Percentiles rank a stretch among this genome's conserved stretches.
Conservation (phyloP, 2,329 filamentous ascomycete species). For the Clathrospora elynae region DNA sequence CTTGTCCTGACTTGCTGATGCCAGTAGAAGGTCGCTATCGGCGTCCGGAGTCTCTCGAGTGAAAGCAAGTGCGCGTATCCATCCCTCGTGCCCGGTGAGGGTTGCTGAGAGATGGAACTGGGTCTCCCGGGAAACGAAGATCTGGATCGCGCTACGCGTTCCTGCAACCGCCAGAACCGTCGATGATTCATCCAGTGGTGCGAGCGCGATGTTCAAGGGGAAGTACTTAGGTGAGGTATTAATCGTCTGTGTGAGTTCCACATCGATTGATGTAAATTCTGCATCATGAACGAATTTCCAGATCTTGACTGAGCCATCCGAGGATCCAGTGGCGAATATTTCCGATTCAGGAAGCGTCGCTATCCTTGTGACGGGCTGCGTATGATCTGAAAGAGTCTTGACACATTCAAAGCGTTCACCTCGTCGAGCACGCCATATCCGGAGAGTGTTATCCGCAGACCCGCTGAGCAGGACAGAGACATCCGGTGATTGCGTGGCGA, state of each 20-base stretch:
- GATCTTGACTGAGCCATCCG: constrained; percentile 65
- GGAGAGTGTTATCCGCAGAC: constrained; percentile 77
- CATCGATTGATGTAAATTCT: constrained; percentile 31
- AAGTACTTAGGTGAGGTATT: constrained; percentile 78
- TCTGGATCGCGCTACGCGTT: constrained; percentile 79
- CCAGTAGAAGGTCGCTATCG: constrained; percentile 74
- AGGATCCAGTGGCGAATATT: constrained; percentile 64
- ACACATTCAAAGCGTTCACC: constrained; percentile 48
- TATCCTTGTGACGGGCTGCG: constrained; percentile 73
- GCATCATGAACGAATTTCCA: constrained; percentile 66
- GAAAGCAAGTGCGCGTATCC: constrained; percentile 87
- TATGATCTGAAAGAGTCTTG: constrained; percentile 66
- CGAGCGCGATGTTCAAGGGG: constrained; percentile 75
- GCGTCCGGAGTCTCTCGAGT: constrained; percentile 62
- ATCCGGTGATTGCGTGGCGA: constrained; percentile 58
- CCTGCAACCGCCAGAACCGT: constrained; percentile 82
- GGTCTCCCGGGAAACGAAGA: constrained; percentile 66
- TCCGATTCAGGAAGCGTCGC: constrained; percentile 52
- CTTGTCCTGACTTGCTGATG: constrained; percentile 96
- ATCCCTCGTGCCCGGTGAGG: constrained; percentile 88
- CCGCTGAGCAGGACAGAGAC: constrained; percentile 73
- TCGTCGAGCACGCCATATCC: constrained; percentile 60
- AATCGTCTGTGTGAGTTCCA: constrained; percentile 59
- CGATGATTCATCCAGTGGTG: constrained; percentile 60
- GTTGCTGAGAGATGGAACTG: constrained; percentile 75